These are phyloP conservation scores for Hypsizygus marmoreus DNA, from an alignment of 768 basidiomycete species.

Conservation along the genomic window DNA sequence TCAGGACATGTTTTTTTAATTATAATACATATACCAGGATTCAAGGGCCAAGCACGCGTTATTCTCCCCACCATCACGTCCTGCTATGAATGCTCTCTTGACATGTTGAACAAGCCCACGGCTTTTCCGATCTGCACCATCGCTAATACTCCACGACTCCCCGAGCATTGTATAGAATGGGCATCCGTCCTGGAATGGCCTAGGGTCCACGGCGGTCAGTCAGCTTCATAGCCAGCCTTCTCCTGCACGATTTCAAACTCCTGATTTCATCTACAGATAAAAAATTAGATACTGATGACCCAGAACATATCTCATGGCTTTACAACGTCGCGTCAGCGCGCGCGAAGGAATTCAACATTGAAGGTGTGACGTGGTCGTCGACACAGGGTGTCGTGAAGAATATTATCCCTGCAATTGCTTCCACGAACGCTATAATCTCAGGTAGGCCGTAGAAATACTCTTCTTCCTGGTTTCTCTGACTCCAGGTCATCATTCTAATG, in stretches of 20 bases:
- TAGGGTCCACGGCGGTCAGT: slow-evolving; percentile 80
- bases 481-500: slow-evolving; percentile 1
- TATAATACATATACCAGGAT: slow-evolving; percentile 54
- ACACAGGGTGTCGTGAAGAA: slow-evolving; percentile 99
- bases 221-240: background rate
- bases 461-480: background rate
- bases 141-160: slow-evolving; percentile 95
- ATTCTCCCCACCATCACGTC: slow-evolving; percentile 94
- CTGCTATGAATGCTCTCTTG: slow-evolving; percentile 97
- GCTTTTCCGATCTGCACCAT: slow-evolving; percentile 99
- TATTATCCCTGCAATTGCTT: slow-evolving; percentile 98
- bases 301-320: slow-evolving; percentile 95
- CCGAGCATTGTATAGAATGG: slow-evolving; percentile 99
- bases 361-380: slow-evolving; percentile 96
- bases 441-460: too few relatives aligned
- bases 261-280: slow-evolving; percentile 56
- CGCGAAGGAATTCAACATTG: slow-evolving; percentile 94
- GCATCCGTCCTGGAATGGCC: slow-evolving; percentile 99
- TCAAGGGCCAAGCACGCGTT: slow-evolving; percentile 97
- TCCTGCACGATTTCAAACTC: background rate
- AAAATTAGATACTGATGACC: slow-evolving; percentile 96
- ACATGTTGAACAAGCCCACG: slow-evolving; percentile 97
- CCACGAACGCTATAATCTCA: slow-evolving; percentile 97
- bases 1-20: slow-evolving; percentile 2
- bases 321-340: slow-evolving; percentile 79